Conservation (phyloP, 1,284 basidiomycete species). For the Apiotrichum brassicae region DNA sequence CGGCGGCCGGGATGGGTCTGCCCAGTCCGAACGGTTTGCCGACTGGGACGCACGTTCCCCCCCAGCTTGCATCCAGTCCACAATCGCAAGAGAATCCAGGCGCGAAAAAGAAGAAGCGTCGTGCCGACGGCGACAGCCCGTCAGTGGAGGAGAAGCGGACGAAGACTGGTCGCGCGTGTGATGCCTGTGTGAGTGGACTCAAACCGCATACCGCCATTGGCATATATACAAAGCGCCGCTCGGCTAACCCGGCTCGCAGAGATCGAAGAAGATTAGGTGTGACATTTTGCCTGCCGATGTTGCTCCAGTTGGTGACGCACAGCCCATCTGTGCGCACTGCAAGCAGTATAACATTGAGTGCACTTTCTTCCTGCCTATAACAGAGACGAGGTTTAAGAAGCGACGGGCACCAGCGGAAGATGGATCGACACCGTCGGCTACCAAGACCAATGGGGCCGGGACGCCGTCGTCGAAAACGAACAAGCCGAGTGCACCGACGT, state of each 20-base stretch:
- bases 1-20: too few relatives aligned
- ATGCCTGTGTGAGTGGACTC: constrained; percentile 39
- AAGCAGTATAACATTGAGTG: constrained; percentile 80
- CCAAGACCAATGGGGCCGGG: not conserved
- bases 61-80: not conserved
- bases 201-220: not conserved
- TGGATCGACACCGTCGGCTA: not conserved
- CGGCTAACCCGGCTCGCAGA: constrained; percentile 30
- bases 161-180: constrained; percentile 47
- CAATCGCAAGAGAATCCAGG: not conserved
- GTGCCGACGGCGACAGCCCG: constrained; percentile 6
- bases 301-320: constrained; percentile 16
- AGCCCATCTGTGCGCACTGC: constrained; percentile 44
- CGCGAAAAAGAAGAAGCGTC: constrained; percentile 28
- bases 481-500: constrained; percentile 7
- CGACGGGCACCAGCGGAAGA: constrained; percentile 62
- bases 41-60: not conserved
- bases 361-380: constrained; percentile 95
- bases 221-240: too few relatives aligned
- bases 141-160: constrained; percentile 34
- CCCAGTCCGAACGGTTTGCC: too few relatives aligned
- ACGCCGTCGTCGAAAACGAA: not conserved
- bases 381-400: constrained; percentile 97
- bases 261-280: constrained; percentile 80
- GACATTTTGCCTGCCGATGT: constrained; percentile 33